These are phyloP conservation scores for Russula foetens DNA, from an alignment of 768 basidiomycete species.

Conservation along the genomic window DNA sequence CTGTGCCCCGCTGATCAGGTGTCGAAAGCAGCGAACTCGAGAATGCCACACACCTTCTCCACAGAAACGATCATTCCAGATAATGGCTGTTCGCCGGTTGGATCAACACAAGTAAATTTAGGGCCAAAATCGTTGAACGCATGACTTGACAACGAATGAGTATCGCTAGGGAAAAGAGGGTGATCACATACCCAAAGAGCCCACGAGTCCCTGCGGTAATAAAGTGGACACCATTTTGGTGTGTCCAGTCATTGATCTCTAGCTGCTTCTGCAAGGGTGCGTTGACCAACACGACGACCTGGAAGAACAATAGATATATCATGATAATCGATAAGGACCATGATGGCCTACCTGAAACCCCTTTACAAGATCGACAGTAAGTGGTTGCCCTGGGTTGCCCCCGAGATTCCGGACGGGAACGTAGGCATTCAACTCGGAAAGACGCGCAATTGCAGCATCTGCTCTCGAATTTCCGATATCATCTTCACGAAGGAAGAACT, in stretches of 20 bases:
- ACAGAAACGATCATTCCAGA: constrained; percentile 94
- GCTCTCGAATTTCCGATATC: constrained; percentile 89
- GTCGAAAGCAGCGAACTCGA: neutral
- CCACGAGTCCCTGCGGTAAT: constrained; percentile 88
- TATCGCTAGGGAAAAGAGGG: constrained; percentile 1
- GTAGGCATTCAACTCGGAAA: constrained; percentile 93
- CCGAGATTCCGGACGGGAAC: constrained; percentile 88
- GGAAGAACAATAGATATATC: constrained; percentile 3
- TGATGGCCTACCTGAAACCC: constrained; percentile 68
- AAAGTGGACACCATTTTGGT: constrained; percentile 82
- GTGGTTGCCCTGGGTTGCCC: constrained; percentile 65
- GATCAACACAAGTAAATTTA: constrained; percentile 92
- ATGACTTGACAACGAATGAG: constrained; percentile 42
- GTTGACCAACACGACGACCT: constrained; percentile 89
- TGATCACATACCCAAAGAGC: constrained; percentile 71
- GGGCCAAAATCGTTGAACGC: constrained; percentile 96
- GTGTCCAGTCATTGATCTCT: constrained; percentile 95
- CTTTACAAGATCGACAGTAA: constrained; percentile 73
- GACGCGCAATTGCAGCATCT: constrained; percentile 74
- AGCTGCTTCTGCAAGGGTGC: constrained; percentile 72
- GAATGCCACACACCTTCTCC: constrained; percentile 49
- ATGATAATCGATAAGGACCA: neutral
- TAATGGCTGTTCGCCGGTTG: constrained; percentile 94
- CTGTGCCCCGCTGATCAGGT: constrained; percentile 32
- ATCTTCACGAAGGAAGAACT: constrained; percentile 90